phyloP scores from a whole-genome alignment of 495 filamentous ascomycete species.

The Penicillium odoratum region DNA sequence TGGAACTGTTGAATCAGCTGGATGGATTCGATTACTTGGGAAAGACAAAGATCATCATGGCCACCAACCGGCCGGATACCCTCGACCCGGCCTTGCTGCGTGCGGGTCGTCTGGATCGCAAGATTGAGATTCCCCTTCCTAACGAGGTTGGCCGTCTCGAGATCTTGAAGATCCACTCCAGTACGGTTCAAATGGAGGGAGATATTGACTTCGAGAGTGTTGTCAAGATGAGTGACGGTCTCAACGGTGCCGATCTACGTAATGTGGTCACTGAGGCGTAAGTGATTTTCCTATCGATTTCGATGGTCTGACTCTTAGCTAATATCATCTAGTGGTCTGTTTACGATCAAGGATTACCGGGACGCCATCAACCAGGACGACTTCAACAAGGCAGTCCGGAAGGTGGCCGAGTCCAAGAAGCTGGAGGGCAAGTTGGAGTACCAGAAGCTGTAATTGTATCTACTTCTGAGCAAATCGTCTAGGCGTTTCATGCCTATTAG shows the following conservation, averaged over 20 bases:
- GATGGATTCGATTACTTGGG: constrained; percentile 99
- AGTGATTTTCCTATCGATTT: constrained; percentile 6
- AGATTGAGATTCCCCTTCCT: constrained; percentile 98
- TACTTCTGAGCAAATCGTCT: constrained; percentile 14
- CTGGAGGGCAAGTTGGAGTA: constrained; percentile 97
- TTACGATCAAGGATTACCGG: constrained; percentile 95
- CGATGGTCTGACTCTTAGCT: constrained; percentile 22
- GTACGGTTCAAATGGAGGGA: constrained; percentile 81
- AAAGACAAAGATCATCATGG: constrained; percentile 99
- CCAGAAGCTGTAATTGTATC: constrained; percentile 77
- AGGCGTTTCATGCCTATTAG: constrained; percentile 17
- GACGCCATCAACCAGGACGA: constrained; percentile 97
- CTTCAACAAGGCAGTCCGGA: constrained; percentile 97
- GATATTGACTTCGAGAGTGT: constrained; percentile 99
- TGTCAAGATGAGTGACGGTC: constrained; percentile 98
- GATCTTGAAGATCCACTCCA: constrained; percentile 97
- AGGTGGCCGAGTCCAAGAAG: constrained; percentile 97
- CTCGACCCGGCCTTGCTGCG: constrained; percentile 92
- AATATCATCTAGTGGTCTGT: constrained; percentile 69
- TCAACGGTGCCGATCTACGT: constrained; percentile 95
- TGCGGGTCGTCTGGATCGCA: constrained; percentile 92
- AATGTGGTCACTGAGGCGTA: constrained; percentile 99
- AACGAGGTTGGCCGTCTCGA: constrained; percentile 97
- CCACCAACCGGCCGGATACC: constrained; percentile 97
- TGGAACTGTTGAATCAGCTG: constrained; percentile 98